phyloP scores from a whole-genome alignment of 1,284 basidiomycete species.

The Naganishia albida region DNA sequence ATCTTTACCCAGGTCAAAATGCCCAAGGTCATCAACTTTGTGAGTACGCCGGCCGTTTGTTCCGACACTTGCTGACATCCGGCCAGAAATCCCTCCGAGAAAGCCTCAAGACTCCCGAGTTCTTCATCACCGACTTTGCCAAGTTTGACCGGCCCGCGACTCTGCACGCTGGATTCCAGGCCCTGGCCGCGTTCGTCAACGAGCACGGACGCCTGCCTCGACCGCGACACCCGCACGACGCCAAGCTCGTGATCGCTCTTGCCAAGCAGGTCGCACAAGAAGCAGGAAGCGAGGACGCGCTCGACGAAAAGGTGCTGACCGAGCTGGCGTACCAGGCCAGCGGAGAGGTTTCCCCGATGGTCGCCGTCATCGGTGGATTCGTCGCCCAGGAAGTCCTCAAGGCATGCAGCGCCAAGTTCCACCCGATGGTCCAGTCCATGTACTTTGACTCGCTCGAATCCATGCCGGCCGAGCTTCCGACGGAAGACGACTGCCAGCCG shows the following conservation, averaged over 20 bases:
- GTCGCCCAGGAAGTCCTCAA: constrained; percentile 98
- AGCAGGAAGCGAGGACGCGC: constrained; percentile 63
- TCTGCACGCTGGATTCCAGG: constrained; percentile 94
- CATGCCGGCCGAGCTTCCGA: constrained; percentile 70
- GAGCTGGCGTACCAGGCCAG: constrained; percentile 90
- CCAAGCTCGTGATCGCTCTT: constrained; percentile 67
- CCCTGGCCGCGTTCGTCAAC: constrained; percentile 77
- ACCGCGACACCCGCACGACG: constrained; percentile 82
- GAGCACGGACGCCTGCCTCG: constrained; percentile 72
- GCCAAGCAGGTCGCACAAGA: constrained; percentile 69
- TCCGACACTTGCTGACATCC: neutral
- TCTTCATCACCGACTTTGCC: constrained; percentile 94
- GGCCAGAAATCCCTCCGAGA: constrained; percentile 88
- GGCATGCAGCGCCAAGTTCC: constrained; percentile 97
- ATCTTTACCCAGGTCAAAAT: constrained; percentile 99
- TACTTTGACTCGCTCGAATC: constrained; percentile 99
- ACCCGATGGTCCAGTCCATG: constrained; percentile 91
- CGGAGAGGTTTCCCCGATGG: constrained; percentile 89
- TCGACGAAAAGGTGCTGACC: constrained; percentile 74
- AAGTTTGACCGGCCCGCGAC: constrained; percentile 93
- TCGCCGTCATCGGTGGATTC: constrained; percentile 94
- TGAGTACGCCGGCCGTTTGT: constrained; percentile 54
- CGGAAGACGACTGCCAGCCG: constrained; percentile 84
- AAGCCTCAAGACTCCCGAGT: constrained; percentile 78
- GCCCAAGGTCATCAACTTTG: constrained; percentile 93